A percentile compares a stretch with the other conserved stretches of the same genome.
Evolutionary conservation across 139 green algal species (phyloP).

Genomic region (Picochlorum sp.): DNA sequence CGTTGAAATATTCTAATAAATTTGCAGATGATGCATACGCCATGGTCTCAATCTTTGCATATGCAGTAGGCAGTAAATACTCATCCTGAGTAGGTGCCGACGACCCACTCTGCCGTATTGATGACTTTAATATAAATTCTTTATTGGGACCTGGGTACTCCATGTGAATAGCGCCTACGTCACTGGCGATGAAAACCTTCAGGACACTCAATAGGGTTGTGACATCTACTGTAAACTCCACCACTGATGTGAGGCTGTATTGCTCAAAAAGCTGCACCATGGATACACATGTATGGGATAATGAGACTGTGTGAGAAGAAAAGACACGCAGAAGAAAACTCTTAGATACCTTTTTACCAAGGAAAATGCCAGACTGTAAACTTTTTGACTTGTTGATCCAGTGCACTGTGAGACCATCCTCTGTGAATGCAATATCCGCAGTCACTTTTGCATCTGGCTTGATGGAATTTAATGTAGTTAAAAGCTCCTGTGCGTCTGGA

Average conservation of each 20-base stretch:
- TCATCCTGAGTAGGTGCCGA: neutral
- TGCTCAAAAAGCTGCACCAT: conserved; percentile 12
- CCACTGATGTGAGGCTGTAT: neutral
- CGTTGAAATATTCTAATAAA: conserved; percentile 9
- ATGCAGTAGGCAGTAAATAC: neutral
- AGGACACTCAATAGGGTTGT: conserved; percentile 15
- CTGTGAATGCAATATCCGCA: neutral
- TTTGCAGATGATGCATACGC: conserved; percentile 10
- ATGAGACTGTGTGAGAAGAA: no score
- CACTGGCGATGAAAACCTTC: conserved; percentile 12
- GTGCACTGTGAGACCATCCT: conserved; percentile 3
- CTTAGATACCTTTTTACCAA: conserved; percentile 10
- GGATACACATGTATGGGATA: no score
- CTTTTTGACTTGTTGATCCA: conserved; percentile 10
- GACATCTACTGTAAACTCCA: conserved; percentile 10
- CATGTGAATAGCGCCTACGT: conserved; percentile 9
- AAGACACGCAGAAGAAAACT: neutral
- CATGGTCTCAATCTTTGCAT: conserved; percentile 9
- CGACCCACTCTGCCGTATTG: neutral
- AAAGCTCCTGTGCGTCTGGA: neutral
- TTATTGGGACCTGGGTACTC: conserved; percentile 15
- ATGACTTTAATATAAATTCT: conserved; percentile 18
- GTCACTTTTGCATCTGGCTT: neutral
- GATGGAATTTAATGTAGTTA: conserved; percentile 2
- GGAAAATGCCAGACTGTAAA: conserved; percentile 25